Evolutionary conservation across 768 basidiomycete genomes (phyloP).

Genomic region (Lactarius indigo): DNA sequence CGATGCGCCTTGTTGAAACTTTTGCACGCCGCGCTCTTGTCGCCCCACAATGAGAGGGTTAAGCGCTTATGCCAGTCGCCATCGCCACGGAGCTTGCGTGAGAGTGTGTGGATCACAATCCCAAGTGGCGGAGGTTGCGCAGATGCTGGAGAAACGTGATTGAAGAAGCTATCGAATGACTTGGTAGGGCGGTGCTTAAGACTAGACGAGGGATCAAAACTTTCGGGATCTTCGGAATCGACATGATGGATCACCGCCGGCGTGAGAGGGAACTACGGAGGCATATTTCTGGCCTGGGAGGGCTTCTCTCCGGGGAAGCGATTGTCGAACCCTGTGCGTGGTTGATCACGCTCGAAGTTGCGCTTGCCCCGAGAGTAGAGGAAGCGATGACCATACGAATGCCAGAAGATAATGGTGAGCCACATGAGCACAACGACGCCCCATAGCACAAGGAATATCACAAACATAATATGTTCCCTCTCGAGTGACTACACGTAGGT

Average conservation of each 20-base stretch:
- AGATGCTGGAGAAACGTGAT: constrained; percentile 30
- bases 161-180: constrained; percentile 47
- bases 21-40: constrained; percentile 23
- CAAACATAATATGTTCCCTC: constrained; percentile 82
- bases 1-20: constrained; percentile 18
- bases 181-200: constrained; percentile 36
- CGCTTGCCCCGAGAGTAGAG: constrained; percentile 45
- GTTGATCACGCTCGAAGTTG: constrained; percentile 31
- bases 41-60: constrained; percentile 26
- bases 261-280: constrained; percentile 32
- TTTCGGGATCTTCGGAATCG: constrained; percentile 45
- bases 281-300: constrained; percentile 24
- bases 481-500: constrained; percentile 68
- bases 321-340: constrained; percentile 34
- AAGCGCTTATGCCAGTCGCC: constrained; percentile 21
- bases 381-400: constrained; percentile 50
- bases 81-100: constrained; percentile 27
- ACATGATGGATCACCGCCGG: constrained; percentile 29
- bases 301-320: constrained; percentile 27
- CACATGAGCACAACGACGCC: constrained; percentile 79
- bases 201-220: constrained; percentile 27
- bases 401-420: constrained; percentile 64
- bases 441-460: constrained; percentile 82
- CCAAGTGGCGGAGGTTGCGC: constrained; percentile 2
- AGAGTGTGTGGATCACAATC: constrained; percentile 7